Evolutionary conservation across 2,329 filamentous ascomycete species (phyloP), one percentile per base, ranked within the genome.

Genomic region (Apiospora pterosperma): DNA sequence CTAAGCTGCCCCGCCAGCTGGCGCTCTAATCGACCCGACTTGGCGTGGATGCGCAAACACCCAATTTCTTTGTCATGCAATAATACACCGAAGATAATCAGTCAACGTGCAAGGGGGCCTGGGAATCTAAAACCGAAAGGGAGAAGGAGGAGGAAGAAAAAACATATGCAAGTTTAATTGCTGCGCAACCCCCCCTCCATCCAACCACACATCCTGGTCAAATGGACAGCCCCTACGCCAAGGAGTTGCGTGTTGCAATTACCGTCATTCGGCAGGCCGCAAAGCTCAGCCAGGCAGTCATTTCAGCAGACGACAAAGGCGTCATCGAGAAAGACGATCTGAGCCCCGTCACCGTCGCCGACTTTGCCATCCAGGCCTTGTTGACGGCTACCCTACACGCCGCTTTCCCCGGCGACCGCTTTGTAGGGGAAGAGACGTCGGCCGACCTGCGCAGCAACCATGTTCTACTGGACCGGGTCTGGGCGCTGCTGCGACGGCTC

Each of bases 301-400:
- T 86, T 55, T 73, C 78, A 0, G 72, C 77, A 3, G 75, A 78
- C 36, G 81, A 85, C 73, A 85, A 85, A 70, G 82, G 81, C 63
- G 77, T 79, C 28, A 73, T 86, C 28, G 77, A 82, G 65, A 88
- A 88, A 67, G 80, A 81, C 52, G 85, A 87, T 71, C 75, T 85
- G 39, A 85, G 81, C 63, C 85, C 84, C 2, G 86, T 88, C 59
- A 88, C 86, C 0, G 78, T 87, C 23, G 86, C 82, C 71, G 85
- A 88, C 73, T 87, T 88, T 68, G 85, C 85, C 63, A 81, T 86
- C 64, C 85, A 88, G 69, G 84, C 84, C 0, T 77, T 88, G 5
- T 78, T 88, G 44, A 82, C 82, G 6, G 75, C 80, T 41, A 82
- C 82, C 2, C 75, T 87, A 64, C 81, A 82, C 62, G 66, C 73